Evolutionary conservation across 352 stramenopile genomes (phyloP).

Genomic region (Thraustochytrium striatum): DNA sequence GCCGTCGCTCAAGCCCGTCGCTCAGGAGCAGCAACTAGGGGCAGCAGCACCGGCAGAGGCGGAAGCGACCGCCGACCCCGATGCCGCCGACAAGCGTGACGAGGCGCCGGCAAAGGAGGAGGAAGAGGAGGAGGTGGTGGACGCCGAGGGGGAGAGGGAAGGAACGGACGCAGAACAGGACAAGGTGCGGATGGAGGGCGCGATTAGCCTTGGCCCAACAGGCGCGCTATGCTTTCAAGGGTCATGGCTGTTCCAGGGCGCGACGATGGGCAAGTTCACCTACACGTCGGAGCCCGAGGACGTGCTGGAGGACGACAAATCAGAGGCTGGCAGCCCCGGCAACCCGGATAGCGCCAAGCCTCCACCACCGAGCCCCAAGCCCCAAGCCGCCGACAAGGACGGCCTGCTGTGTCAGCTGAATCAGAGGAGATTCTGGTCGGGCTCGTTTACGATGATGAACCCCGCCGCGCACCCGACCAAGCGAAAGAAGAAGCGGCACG

Average conservation of each 20-base stretch:
- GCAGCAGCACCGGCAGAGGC: too few relatives aligned
- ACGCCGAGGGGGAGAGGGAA: background rate
- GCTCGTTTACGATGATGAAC: conserved; percentile 33
- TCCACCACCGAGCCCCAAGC: too few relatives aligned
- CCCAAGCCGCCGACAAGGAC: background rate
- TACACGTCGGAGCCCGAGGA: background rate
- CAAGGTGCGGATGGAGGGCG: background rate
- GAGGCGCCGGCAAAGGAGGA: background rate
- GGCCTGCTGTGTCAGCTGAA: background rate
- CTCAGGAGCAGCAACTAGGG: too few relatives aligned
- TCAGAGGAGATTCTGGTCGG: conserved; percentile 14
- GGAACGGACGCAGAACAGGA: background rate
- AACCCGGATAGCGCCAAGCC: too few relatives aligned
- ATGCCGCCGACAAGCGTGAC: too few relatives aligned
- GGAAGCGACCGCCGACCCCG: too few relatives aligned
- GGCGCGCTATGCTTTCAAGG: background rate
- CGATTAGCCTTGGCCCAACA: background rate
- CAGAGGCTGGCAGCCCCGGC: too few relatives aligned
- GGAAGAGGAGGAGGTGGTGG: background rate
- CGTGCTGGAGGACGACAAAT: background rate
- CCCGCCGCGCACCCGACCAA: background rate
- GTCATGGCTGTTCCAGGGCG: background rate
- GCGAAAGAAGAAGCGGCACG: conserved; percentile 22
- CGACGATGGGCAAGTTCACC: background rate
- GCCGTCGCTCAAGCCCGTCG: too few relatives aligned